phyloP scores from a whole-genome alignment of 768 basidiomycete genomes.

The Leccinum aurantiacum region DNA sequence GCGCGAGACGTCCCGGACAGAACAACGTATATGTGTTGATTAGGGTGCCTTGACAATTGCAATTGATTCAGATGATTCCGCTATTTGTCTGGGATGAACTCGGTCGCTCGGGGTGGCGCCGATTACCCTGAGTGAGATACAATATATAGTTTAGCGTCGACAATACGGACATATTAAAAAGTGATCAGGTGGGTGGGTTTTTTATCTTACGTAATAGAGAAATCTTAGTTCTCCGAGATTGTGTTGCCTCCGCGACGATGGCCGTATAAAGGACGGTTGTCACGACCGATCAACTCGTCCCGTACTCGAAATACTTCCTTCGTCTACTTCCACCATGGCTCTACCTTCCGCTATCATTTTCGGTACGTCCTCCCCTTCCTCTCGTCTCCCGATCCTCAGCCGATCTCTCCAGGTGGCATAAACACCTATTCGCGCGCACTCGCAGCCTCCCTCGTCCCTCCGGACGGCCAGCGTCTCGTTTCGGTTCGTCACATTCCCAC shows the following conservation, averaged over 20 bases:
- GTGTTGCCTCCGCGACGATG: slow-evolving; percentile 27
- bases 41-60: slow-evolving; percentile 4
- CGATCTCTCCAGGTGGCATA: slow-evolving; percentile 58
- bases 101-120: not conserved
- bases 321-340: slow-evolving; percentile 34
- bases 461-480: slow-evolving; percentile 66
- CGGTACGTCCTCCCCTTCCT: slow-evolving; percentile 46
- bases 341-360: slow-evolving; percentile 75
- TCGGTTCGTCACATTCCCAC: slow-evolving; percentile 49
- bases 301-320: slow-evolving; percentile 1
- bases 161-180: slow-evolving; percentile 1
- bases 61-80: not conserved
- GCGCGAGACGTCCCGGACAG: not conserved
- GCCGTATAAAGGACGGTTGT: slow-evolving; percentile 25
- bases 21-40: slow-evolving; percentile 13
- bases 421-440: slow-evolving; percentile 78
- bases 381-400: slow-evolving; percentile 9
- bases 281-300: slow-evolving; percentile 24
- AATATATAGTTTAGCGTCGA: not conserved
- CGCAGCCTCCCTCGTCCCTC: slow-evolving; percentile 63
- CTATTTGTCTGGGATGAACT: not conserved
- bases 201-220: slow-evolving; percentile 20
- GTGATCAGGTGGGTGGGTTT: not conserved
- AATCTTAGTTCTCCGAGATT: slow-evolving; percentile 11
- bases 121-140: not conserved